Evolutionary conservation across 768 basidiomycete genomes (phyloP).

Genomic region (Suillus subaureus): DNA sequence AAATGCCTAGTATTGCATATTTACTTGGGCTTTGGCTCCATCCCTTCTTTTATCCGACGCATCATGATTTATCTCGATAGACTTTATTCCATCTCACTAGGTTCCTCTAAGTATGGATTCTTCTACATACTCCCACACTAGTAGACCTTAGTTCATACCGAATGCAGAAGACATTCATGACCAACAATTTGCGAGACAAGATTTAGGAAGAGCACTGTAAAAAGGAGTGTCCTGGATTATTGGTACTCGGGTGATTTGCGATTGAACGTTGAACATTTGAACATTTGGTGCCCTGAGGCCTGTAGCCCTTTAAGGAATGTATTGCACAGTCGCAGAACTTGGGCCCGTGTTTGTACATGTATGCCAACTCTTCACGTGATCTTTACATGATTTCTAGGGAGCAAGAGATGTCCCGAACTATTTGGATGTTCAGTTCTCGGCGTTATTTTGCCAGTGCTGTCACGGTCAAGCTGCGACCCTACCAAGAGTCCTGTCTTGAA

Average conservation of each 20-base stretch:
- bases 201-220: background rate
- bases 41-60: slow-evolving; percentile 29
- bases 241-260: no score
- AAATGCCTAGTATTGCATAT: slow-evolving; percentile 16
- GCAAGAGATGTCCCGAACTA: background rate
- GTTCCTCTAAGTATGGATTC: slow-evolving; percentile 24
- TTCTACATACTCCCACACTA: slow-evolving; percentile 27
- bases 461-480: slow-evolving; percentile 63
- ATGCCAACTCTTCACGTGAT: background rate
- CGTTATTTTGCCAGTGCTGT: slow-evolving; percentile 15
- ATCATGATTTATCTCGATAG: slow-evolving; percentile 32
- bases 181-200: background rate
- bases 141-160: slow-evolving; percentile 18
- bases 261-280: no score
- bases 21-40: slow-evolving; percentile 31
- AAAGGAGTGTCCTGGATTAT: no score
- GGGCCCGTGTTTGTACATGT: background rate
- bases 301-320: no score
- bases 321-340: no score
- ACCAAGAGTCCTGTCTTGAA: slow-evolving; percentile 80
- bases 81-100: slow-evolving; percentile 34
- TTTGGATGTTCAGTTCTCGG: background rate
- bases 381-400: background rate
- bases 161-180: slow-evolving; percentile 18
- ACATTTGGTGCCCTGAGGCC: no score